These are phyloP conservation scores for Capronia epimyces DNA, from an alignment of 2,329 filamentous ascomycete species.

Conservation along the genomic window DNA sequence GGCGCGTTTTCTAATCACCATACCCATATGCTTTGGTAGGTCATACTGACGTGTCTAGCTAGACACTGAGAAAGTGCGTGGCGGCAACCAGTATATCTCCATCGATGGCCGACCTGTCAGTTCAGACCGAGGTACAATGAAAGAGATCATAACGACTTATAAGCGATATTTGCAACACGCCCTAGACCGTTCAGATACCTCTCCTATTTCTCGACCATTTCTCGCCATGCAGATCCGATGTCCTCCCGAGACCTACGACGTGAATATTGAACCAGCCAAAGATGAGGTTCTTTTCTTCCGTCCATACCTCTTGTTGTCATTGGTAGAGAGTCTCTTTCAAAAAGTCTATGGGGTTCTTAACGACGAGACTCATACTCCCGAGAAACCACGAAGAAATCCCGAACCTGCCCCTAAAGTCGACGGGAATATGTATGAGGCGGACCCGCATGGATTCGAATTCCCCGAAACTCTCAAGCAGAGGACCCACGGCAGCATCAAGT, in stretches of 20 bases:
- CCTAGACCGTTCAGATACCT: slow-evolving; percentile 20
- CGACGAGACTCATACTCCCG: too few relatives aligned
- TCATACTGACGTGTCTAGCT: slow-evolving; percentile 26
- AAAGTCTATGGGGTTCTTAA: slow-evolving; percentile 29
- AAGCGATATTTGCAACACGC: slow-evolving; percentile 44
- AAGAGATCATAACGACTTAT: slow-evolving; percentile 48
- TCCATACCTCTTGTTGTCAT: slow-evolving; percentile 38
- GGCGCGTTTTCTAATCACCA: not conserved
- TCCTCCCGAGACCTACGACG: slow-evolving; percentile 52
- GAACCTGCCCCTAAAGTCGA: not conserved
- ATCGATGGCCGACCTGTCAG: slow-evolving; percentile 55
- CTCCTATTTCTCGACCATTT: slow-evolving; percentile 47
- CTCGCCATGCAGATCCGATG: slow-evolving; percentile 52
- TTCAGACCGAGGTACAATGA: slow-evolving; percentile 45
- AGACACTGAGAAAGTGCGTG: slow-evolving; percentile 38
- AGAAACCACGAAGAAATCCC: not conserved
- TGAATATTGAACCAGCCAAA: slow-evolving; percentile 59
- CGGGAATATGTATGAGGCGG: slow-evolving; percentile 1
- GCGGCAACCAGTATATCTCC: slow-evolving; percentile 48
- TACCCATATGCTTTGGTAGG: too few relatives aligned
- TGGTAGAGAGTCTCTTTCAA: slow-evolving; percentile 44
- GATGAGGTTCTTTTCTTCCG: slow-evolving; percentile 58
- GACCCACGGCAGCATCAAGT: not conserved
- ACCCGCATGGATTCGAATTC: slow-evolving; percentile 4
- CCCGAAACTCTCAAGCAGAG: not conserved